phyloP scores from a whole-genome alignment of 345 rosid genomes.

The Eucalyptus sp. region DNA sequence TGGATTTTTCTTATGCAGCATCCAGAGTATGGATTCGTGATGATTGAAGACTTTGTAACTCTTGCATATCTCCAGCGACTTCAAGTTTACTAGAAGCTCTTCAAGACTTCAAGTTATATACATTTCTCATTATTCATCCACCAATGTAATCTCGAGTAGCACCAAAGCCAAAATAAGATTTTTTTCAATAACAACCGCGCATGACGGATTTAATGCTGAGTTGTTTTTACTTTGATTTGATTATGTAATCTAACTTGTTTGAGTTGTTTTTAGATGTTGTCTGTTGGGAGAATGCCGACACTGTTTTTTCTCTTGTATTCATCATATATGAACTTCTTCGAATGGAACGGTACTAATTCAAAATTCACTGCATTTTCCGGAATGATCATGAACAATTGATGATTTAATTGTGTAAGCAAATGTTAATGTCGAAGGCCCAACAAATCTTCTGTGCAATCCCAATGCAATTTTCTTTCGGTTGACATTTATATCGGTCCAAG shows the following conservation, averaged over 20 bases:
- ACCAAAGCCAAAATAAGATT: neutral
- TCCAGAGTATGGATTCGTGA: slow-evolving; percentile 13
- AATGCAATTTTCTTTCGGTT: neutral
- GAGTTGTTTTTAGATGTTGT: neutral
- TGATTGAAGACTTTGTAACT: neutral
- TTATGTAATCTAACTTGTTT: neutral
- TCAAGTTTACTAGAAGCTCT: neutral
- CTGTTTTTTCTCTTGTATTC: neutral
- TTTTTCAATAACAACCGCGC: neutral
- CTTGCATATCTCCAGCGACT: neutral
- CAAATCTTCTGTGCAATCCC: neutral
- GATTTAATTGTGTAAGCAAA: neutral
- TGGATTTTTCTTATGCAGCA: slow-evolving; percentile 1
- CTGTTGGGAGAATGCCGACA: neutral
- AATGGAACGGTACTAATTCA: neutral
- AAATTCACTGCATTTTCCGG: neutral
- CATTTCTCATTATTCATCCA: neutral
- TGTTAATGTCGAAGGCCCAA: neutral
- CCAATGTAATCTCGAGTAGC: neutral
- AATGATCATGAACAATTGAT: neutral
- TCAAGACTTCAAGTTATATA: neutral
- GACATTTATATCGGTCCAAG: neutral
- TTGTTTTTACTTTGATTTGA: neutral
- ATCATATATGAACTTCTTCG: neutral
- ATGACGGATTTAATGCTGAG: neutral